phyloP scores from a whole-genome alignment of 192 early-diverging fungal genomes.

The Dispira parvispora region DNA sequence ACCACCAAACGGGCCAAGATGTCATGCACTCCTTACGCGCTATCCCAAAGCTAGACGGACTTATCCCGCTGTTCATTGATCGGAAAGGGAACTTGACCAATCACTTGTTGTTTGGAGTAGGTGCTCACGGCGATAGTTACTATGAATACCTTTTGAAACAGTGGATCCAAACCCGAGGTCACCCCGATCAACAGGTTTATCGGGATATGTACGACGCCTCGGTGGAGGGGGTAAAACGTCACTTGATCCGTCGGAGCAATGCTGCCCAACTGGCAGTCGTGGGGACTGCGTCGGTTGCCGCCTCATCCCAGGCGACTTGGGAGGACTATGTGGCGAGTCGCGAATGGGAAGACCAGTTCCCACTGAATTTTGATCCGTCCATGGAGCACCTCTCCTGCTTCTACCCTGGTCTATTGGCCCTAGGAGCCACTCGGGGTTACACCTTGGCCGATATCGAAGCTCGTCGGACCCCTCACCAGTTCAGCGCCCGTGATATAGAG shows the following conservation, averaged over 20 bases:
- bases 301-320: neutral
- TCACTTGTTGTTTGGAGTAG: conserved; percentile 32
- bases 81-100: conserved; percentile 21
- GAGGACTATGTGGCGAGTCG: neutral
- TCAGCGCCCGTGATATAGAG: conserved; percentile 20
- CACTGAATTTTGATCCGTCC: neutral
- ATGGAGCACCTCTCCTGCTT: conserved; percentile 6
- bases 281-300: neutral
- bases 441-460: neutral
- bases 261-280: neutral
- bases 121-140: conserved; percentile 80
- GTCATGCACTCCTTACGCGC: conserved; percentile 28
- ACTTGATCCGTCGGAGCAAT: conserved; percentile 24
- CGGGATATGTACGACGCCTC: conserved; percentile 44
- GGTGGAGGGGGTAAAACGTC: conserved; percentile 45
- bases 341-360: neutral
- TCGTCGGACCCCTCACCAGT: neutral
- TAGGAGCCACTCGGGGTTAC: conserved; percentile 22
- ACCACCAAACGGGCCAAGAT: conserved; percentile 60
- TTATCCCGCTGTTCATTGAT: conserved; percentile 18
- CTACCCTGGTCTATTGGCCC: conserved; percentile 19
- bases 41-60: conserved; percentile 15
- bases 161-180: conserved; percentile 42
- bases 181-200: conserved; percentile 36
- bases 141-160: conserved; percentile 90